phyloP scores from a whole-genome alignment of 495 filamentous ascomycete species.

The Aspergillus baeticus region DNA sequence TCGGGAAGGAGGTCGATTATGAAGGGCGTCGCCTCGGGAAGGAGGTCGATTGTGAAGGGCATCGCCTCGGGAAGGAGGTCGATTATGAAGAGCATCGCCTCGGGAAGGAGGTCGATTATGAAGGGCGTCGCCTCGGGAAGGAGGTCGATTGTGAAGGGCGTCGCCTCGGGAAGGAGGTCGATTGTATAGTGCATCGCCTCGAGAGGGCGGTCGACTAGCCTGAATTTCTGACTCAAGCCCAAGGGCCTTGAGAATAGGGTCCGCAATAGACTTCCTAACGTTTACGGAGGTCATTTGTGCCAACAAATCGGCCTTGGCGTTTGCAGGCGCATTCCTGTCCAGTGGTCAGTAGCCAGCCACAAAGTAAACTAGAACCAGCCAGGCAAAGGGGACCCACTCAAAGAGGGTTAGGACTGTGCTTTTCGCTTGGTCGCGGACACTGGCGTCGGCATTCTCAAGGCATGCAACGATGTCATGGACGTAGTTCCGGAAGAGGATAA shows the following conservation, averaged over 20 bases:
- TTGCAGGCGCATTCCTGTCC: slow-evolving; percentile 68
- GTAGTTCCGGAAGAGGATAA: slow-evolving; percentile 76
- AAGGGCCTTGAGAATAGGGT: slow-evolving; percentile 72
- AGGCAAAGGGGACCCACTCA: slow-evolving; percentile 46
- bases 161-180: background rate
- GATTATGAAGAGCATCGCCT: background rate
- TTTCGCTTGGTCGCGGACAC: slow-evolving; percentile 82
- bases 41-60: background rate
- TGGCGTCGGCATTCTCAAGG: slow-evolving; percentile 84
- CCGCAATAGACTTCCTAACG: slow-evolving; percentile 80
- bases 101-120: background rate
- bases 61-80: background rate
- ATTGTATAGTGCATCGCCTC: background rate
- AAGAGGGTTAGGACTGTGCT: slow-evolving; percentile 81
- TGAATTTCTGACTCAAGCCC: slow-evolving; percentile 42
- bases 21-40: background rate
- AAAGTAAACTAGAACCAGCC: background rate
- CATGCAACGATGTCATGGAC: slow-evolving; percentile 79
- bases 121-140: background rate
- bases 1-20: background rate
- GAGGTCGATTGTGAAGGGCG: background rate
- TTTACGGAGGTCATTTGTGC: slow-evolving; percentile 73
- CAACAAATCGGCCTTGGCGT: slow-evolving; percentile 85
- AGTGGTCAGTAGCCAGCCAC: slow-evolving; percentile 10
- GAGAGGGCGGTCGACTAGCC: background rate